Evolutionary conservation across 345 rosid species (phyloP).

Genomic region (Eucalyptus albens): DNA sequence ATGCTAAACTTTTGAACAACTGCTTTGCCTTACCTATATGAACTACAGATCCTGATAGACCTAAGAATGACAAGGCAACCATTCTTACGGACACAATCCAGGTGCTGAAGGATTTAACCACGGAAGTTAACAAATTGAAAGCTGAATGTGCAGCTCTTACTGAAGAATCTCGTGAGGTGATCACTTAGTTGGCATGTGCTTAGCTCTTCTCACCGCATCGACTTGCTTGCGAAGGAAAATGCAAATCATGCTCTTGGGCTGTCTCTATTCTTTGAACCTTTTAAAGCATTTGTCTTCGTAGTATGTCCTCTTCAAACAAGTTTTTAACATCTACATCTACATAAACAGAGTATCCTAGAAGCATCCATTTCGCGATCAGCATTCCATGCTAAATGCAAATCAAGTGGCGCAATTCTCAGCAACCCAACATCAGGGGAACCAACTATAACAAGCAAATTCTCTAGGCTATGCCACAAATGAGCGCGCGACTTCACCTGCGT

Average conservation of each 20-base stretch:
- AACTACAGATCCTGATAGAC: too few relatives aligned
- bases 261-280: neutral
- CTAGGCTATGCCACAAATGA: neutral
- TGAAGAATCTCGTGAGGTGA: too few relatives aligned
- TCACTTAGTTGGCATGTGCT: too few relatives aligned
- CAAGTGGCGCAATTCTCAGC: neutral
- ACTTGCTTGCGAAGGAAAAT: too few relatives aligned
- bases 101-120: too few relatives aligned
- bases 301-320: neutral
- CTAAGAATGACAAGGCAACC: too few relatives aligned
- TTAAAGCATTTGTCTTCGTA: neutral
- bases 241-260: neutral
- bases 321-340: neutral
- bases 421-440: neutral
- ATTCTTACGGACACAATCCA: too few relatives aligned
- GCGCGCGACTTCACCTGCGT: constrained; percentile 14
- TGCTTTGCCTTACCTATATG: too few relatives aligned
- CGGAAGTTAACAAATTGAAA: too few relatives aligned
- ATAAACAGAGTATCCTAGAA: neutral
- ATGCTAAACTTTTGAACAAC: too few relatives aligned
- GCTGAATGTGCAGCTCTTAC: too few relatives aligned
- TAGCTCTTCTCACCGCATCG: too few relatives aligned
- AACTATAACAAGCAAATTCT: neutral
- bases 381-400: neutral
- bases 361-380: neutral